These are phyloP conservation scores for Lichtheimia hyalospora DNA, from an alignment of 371 early-diverging fungal genomes.

Conservation along the genomic window DNA sequence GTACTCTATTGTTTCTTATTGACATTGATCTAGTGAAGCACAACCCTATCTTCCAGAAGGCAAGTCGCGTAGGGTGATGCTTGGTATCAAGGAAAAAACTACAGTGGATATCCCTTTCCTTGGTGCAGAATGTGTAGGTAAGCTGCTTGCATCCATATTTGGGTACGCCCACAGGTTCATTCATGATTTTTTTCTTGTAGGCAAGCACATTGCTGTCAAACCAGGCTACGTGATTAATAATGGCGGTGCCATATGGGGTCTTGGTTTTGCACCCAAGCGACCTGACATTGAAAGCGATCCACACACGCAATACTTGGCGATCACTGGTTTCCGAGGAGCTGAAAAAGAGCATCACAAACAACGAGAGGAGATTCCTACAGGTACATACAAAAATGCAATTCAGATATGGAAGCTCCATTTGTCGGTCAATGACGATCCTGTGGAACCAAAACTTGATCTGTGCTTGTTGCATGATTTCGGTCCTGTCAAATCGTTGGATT, in stretches of 20 bases:
- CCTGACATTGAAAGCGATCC: conserved; percentile 19
- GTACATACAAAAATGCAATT: conserved; percentile 32
- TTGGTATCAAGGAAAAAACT: conserved; percentile 16
- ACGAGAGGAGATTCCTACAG: conserved; percentile 22
- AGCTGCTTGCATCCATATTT: not conserved
- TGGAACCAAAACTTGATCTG: conserved; percentile 43
- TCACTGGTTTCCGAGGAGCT: conserved; percentile 56
- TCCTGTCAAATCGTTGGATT: conserved; percentile 50
- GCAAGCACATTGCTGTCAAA: conserved; percentile 18
- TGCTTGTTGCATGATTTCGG: conserved; percentile 64
- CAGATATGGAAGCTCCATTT: conserved; percentile 56
- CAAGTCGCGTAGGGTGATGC: conserved; percentile 8
- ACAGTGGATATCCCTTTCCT: conserved; percentile 8
- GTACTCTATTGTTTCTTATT: not conserved
- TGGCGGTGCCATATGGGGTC: conserved; percentile 67
- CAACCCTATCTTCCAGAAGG: conserved; percentile 16
- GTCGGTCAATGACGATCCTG: conserved; percentile 12
- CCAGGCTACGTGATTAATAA: conserved; percentile 44
- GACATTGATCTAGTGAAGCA: conserved; percentile 11
- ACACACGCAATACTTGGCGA: conserved; percentile 56
- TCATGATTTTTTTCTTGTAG: not conserved
- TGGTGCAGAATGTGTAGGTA: conserved; percentile 11
- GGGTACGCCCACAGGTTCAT: not conserved
- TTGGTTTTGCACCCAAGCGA: conserved; percentile 60
- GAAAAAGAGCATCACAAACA: conserved; percentile 43